These are phyloP conservation scores for Emydomyces testavorans DNA, from an alignment of 2,329 filamentous ascomycete genomes.

Conservation along the genomic window DNA sequence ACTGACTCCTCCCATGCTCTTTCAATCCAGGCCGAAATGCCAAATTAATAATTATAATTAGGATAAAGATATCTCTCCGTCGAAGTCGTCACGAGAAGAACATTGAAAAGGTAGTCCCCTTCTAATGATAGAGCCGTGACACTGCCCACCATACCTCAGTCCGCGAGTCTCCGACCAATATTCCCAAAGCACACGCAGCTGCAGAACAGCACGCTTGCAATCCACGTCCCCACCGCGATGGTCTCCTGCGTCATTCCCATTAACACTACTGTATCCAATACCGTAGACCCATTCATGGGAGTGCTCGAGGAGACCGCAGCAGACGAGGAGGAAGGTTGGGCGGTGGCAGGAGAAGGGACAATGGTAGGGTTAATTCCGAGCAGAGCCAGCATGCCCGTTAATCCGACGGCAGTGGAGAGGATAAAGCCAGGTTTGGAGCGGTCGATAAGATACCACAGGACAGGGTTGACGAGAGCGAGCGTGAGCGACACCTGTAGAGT, in stretches of 20 bases:
- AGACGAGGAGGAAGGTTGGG: constrained; percentile 24
- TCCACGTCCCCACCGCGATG: constrained; percentile 63
- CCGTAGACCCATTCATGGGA: constrained; percentile 12
- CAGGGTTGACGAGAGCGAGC: constrained; percentile 79
- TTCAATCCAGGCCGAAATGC: no score
- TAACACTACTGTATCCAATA: constrained; percentile 18
- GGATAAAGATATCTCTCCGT: not conserved
- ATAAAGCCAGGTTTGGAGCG: constrained; percentile 75
- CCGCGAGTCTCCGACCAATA: constrained; percentile 61
- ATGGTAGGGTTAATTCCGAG: constrained; percentile 67
- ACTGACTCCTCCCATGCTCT: not conserved
- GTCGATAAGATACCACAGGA: constrained; percentile 93
- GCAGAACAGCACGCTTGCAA: constrained; percentile 86
- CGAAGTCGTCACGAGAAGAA: not conserved
- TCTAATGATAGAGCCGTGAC: not conserved
- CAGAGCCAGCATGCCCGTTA: constrained; percentile 61
- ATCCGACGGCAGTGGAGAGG: constrained; percentile 60
- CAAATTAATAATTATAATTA: constrained; percentile 4
- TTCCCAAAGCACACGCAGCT: constrained; percentile 94
- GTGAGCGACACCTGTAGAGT: constrained; percentile 87
- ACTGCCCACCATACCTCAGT: not conserved
- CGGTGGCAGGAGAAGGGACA: constrained; percentile 54
- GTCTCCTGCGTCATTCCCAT: constrained; percentile 39
- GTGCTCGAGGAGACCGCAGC: constrained; percentile 25
- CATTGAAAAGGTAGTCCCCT: not conserved